phyloP scores from a whole-genome alignment of 805 yeast species.

The Sugiyamaella boreocaroliniensis region DNA sequence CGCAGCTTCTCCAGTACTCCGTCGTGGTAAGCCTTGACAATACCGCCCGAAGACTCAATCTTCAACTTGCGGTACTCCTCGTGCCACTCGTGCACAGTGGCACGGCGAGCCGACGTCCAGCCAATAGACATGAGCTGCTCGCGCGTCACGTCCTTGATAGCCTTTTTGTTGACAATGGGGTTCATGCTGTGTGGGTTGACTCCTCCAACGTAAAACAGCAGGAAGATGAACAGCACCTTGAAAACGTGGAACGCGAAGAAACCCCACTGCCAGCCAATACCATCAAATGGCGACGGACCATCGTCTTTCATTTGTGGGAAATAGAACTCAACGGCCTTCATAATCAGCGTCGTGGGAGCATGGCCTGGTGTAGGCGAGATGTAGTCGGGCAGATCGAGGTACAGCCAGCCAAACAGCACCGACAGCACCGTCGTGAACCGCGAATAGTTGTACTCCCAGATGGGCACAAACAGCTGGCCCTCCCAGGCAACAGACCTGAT shows the following conservation, averaged over 20 bases:
- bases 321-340: slow-evolving; percentile 27
- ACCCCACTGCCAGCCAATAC: slow-evolving; percentile 45
- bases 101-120: slow-evolving; percentile 90
- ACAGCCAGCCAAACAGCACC: slow-evolving; percentile 59
- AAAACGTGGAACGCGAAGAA: slow-evolving; percentile 69
- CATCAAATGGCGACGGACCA: slow-evolving; percentile 33
- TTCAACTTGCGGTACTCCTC: slow-evolving; percentile 58
- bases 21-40: slow-evolving; percentile 65
- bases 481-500: slow-evolving; percentile 71
- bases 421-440: slow-evolving; percentile 25
- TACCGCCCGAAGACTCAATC: slow-evolving; percentile 58
- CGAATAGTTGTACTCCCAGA: slow-evolving; percentile 46
- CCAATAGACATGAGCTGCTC: slow-evolving; percentile 54
- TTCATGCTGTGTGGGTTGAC: slow-evolving; percentile 65
- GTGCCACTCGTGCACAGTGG: slow-evolving; percentile 61
- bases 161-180: slow-evolving; percentile 22
- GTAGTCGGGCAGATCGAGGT: slow-evolving; percentile 86
- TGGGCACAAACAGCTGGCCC: slow-evolving; percentile 78
- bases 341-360: slow-evolving; percentile 60
- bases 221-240: slow-evolving; percentile 51
- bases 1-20: slow-evolving; percentile 59
- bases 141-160: slow-evolving; percentile 32
- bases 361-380: slow-evolving; percentile 90
- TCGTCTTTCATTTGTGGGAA: slow-evolving; percentile 45
- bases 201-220: slow-evolving; percentile 59